Base-by-base conservation (phyloP, 1,284 basidiomycete species). In the Ustilago crameri region DNA sequence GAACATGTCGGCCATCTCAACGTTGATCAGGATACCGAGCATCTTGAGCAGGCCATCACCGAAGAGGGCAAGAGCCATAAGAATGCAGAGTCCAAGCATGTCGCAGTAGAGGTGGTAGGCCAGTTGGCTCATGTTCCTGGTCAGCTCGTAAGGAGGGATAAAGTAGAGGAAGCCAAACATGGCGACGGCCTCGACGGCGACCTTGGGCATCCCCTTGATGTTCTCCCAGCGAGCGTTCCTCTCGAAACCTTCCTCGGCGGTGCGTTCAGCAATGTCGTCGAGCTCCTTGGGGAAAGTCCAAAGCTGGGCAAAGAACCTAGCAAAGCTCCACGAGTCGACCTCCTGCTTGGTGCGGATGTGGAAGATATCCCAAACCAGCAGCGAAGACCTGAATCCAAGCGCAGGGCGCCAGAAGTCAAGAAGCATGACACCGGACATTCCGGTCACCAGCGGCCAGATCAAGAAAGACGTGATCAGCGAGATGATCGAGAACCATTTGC, bases 1-100 rank as follows among this genome's bases (percentile, higher is more conserved):
- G 37, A 83, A 83, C 76, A 82, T 79, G 45, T 80, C 76, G 38
- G 70, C 68, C 76, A 82, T 82, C 62, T 83, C 81, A 27, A 82
- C 66, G 47, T 75, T 57, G 54, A 75, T 55, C 12, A 81, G 7
- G 32, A 83, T 72, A 23, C 80, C 81, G 18, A 80, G 20, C 17
- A 49, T 1, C 70, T 79, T 79, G 58, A 79, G 73, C 32, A 79
- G 46, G 26, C 77, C 77, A 37, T 79, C 77, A 27, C 77, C 76
- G 27, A 78, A 78, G 18, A 78, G 63, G 10, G 78, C 78, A 0
- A 80, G 57, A 14, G 76, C 76, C 74, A 78, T 76, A 24, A 80
- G 67, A 40, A 80, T 77, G 56, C 58, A 65, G 18, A 74, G 8
- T 30, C 76, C 78, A 34, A 82, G 68, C 17, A 51, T 22, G 18